These are phyloP conservation scores for Crithidia expoeki DNA, from an alignment of 208 protist genomes.

Conservation along the genomic window DNA sequence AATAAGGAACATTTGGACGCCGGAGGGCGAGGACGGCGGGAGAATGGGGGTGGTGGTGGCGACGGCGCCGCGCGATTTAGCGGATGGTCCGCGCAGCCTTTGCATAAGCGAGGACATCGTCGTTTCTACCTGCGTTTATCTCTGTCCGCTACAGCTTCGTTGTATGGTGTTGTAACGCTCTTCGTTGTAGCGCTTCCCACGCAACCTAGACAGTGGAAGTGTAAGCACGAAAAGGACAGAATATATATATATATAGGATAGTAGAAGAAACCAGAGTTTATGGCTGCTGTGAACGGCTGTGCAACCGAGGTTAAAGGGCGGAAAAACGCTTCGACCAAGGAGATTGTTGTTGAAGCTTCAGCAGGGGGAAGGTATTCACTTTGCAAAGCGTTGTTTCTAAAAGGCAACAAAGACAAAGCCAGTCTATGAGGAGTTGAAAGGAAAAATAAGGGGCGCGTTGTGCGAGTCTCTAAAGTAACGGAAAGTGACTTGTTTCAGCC, in stretches of 20 bases:
- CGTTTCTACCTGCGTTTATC: too few relatives aligned
- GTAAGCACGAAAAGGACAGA: constrained; percentile 3
- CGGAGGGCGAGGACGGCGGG: neutral
- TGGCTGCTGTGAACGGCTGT: neutral
- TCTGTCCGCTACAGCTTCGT: too few relatives aligned
- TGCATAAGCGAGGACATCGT: constrained; percentile 1
- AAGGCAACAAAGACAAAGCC: neutral
- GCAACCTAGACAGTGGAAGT: too few relatives aligned
- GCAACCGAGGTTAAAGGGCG: neutral
- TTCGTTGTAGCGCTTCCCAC: too few relatives aligned
- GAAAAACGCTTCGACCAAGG: neutral
- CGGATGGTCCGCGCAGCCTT: constrained; percentile 8
- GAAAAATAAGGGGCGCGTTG: neutral
- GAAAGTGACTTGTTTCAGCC: neutral
- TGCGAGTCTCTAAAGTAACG: too few relatives aligned
- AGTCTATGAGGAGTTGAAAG: constrained; percentile 3
- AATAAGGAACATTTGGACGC: constrained; percentile 17
- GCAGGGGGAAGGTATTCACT: neutral
- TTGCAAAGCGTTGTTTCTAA: constrained; percentile 5
- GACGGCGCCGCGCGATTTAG: neutral
- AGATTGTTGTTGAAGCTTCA: neutral
- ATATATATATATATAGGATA: neutral
- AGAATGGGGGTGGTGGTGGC: neutral
- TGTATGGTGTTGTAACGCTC: too few relatives aligned
- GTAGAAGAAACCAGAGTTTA: neutral